A percentile compares a stretch with the other conserved stretches of the same genome.
These are phyloP conservation scores for Begonia peltatifolia DNA, from an alignment of 306 rosid genomes.

Conservation along the genomic window DNA sequence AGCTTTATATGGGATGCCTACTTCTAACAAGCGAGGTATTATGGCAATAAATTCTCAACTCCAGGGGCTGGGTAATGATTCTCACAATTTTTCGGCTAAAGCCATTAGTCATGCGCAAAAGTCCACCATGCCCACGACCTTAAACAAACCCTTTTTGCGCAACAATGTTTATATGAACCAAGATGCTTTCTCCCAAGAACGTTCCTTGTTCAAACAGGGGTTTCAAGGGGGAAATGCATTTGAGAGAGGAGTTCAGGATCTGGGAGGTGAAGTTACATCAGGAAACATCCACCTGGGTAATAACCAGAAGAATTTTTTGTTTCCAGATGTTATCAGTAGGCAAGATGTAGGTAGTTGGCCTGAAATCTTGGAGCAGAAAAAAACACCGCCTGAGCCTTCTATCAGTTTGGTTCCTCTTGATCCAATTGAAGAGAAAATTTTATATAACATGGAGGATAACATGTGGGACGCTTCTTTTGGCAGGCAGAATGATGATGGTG, in stretches of 20 bases:
- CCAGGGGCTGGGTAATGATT: conserved; percentile 27
- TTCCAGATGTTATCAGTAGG: conserved; percentile 18
- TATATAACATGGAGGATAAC: conserved; percentile 31
- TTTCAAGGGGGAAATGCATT: conserved; percentile 24
- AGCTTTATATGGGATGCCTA: conserved; percentile 29
- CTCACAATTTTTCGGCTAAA: conserved; percentile 27
- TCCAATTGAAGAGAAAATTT: conserved; percentile 44
- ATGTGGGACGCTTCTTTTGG: conserved; percentile 28
- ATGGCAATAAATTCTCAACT: conserved; percentile 20
- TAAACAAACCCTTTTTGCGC: conserved; percentile 22
- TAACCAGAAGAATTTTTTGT: conserved; percentile 17
- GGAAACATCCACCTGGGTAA: conserved; percentile 23
- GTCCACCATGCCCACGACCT: conserved; percentile 17
- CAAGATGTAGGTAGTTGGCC: conserved; percentile 30
- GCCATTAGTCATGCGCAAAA: conserved; percentile 16
- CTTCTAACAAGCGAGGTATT: conserved; percentile 23
- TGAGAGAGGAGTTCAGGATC: conserved; percentile 25
- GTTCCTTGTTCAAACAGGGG: conserved; percentile 19
- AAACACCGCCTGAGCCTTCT: conserved; percentile 21
- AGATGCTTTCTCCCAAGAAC: conserved; percentile 17
- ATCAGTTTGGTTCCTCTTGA: conserved; percentile 33
- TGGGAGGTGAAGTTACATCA: conserved; percentile 16
- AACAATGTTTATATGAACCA: conserved; percentile 26
- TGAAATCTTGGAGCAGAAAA: conserved; percentile 19
- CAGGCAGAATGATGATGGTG: conserved; percentile 18